Evolutionary conservation across 2,329 filamentous ascomycete genomes (phyloP), one percentile per base, ranked within the genome.

Genomic region (Mollisiaceae sp.): DNA sequence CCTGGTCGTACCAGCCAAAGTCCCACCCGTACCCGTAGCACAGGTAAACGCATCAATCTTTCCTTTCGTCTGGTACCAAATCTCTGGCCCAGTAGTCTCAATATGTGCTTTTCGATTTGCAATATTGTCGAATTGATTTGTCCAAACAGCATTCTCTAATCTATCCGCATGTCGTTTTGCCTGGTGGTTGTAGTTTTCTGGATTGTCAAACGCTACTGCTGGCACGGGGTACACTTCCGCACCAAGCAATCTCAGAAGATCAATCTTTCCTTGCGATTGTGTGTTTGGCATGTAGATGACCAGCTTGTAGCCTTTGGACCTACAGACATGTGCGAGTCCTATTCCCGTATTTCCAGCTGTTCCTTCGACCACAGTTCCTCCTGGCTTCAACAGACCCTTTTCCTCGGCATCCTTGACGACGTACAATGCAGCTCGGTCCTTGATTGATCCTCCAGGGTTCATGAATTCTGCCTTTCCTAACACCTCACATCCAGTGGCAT

Each of bases 281-380:
- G 94, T 98, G 83, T 99, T 91, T 74, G 95, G 95, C 95, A 99
- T 98, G 87, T 98, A 99, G 77, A 99, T 99, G 76, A 98, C 94
- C 59, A 97, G 89, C 77, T 91, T 91, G 85, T 99, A 98, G 47
- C 94, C 95, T 74, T 90, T 91, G 43, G 90, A 92, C 67, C 94
- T 88, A 82, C 95, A 98, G 64, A 99, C 95, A 81, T 98, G 95
- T 22, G 95, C 95, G 52, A 99, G 90, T 1, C 95, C 95, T 78
- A 99, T 99, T 70, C 95, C 95, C 36, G 95, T 99, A 83, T 98
- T 99, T 61, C 95, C 95, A 0, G 95, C 95, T 5, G 95, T 99
- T 68, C 95, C 95, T 81, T 99, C 95, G 65, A 99, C 91, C 14
- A 99, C 94, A 22, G 95, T 98, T 67, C 95, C 95, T 62, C 94